phyloP scores from a whole-genome alignment of 352 stramenopile species.

The Globisporangium nodosum region DNA sequence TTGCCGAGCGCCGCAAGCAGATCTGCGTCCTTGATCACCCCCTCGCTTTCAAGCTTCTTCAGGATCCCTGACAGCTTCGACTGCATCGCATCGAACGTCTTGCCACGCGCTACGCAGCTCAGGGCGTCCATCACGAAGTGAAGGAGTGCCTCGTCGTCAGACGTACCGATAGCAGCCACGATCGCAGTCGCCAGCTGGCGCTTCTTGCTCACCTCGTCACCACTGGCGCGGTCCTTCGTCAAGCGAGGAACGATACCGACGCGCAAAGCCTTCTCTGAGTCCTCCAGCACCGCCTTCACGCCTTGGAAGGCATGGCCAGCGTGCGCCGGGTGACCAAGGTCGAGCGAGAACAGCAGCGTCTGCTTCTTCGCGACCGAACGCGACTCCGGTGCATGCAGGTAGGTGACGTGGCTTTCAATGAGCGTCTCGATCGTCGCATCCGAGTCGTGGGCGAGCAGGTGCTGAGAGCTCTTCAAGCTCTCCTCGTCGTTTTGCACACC shows the following conservation, averaged over 20 bases:
- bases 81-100: conserved; percentile 38
- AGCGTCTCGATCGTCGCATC: conserved; percentile 50
- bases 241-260: conserved; percentile 52
- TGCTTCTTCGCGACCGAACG: conserved; percentile 60
- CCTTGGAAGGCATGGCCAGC: conserved; percentile 47
- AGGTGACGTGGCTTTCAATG: conserved; percentile 37
- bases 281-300: conserved; percentile 61
- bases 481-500: conserved; percentile 2
- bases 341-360: conserved; percentile 50
- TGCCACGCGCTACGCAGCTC: conserved; percentile 47
- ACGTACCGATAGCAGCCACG: conserved; percentile 40
- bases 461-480: conserved; percentile 11
- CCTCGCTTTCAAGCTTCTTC: conserved; percentile 18
- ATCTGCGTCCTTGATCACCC: conserved; percentile 4
- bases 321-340: conserved; percentile 46
- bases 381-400: conserved; percentile 49
- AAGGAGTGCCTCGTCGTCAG: conserved; percentile 45
- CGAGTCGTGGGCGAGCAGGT: conserved; percentile 60
- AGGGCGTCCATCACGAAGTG: conserved; percentile 54
- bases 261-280: conserved; percentile 55
- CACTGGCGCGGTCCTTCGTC: conserved; percentile 3
- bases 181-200: conserved; percentile 36
- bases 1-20: conserved; percentile 16
- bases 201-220: conserved; percentile 6
- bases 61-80: conserved; percentile 47